Percentiles rank a stretch among this genome's conserved stretches.
Conservation (phyloP, 2,329 filamentous ascomycete genomes). For the Xylariaceae sp. region DNA sequence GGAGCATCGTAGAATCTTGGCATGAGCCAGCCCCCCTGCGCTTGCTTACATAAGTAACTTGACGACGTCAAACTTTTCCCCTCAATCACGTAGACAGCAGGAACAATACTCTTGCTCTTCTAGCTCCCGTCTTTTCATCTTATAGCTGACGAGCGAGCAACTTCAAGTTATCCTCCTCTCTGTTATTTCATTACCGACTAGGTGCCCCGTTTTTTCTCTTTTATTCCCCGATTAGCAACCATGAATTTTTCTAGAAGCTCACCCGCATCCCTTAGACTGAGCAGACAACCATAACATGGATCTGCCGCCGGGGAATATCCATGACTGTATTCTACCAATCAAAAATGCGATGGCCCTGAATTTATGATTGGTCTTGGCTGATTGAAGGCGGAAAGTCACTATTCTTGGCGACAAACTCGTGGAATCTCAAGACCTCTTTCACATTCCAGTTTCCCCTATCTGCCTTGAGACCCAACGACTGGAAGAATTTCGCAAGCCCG, state of each 20-base stretch:
- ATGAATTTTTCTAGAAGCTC: not conserved
- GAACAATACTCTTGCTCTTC: too few species aligned
- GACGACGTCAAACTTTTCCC: not conserved
- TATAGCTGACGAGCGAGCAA: too few species aligned
- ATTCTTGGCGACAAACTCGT: not conserved
- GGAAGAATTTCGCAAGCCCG: constrained; percentile 8
- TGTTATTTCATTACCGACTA: too few species aligned
- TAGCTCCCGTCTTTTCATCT: too few species aligned
- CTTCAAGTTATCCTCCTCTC: too few species aligned
- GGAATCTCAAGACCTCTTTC: constrained; percentile 14
- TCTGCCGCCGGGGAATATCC: not conserved
- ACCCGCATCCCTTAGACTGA: not conserved
- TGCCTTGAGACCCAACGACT: not conserved
- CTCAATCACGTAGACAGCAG: too few species aligned
- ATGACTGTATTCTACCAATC: not conserved
- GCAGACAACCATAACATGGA: not conserved
- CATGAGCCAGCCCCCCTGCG: constrained; percentile 13
- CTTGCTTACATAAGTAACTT: constrained; percentile 17
- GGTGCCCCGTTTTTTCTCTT: too few species aligned
- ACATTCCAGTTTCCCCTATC: constrained; percentile 22
- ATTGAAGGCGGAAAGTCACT: not conserved
- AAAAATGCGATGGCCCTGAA: not conserved
- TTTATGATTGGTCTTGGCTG: not conserved
- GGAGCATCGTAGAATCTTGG: constrained; percentile 22
- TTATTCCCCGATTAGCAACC: not conserved